Base-by-base conservation (phyloP, 2,329 filamentous ascomycete genomes). In the Venturia effusa region DNA sequence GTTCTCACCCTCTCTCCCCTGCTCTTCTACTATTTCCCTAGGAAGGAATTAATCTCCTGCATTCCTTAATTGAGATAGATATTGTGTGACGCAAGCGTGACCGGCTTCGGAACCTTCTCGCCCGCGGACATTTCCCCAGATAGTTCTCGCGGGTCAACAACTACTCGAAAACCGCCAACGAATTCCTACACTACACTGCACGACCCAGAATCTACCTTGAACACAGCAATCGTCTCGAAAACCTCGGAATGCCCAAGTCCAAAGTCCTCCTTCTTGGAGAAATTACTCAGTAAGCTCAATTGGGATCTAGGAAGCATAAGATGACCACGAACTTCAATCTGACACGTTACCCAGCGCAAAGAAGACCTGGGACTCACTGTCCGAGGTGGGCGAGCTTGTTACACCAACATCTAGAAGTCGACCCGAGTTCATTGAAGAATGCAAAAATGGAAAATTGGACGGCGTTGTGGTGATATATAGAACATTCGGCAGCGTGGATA, bases 351-450 rank as follows among this genome's bases (percentile, higher is more conserved):
- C 39, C 71, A 89, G 87, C 71, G 89, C 89, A 48, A 79, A 86
- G 66, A 77, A 83, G 48, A 78, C 83, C 65, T 92, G 87, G 86
- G 72, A 81, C n/a, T 74, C 80, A 5, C 79, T 94, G 64, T 75
- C 78, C 61, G 73, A 80, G 27, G 74, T 89, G 24, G 88, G 87
- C 51, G 84, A 90, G n/a, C 74, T 92, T 54, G 69, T 92, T 48
- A 75, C 76, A 17, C 84, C 89, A 8, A 77, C 78, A 66, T 79
- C 89, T 11, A 84, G 77, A 24, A 84, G 80, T 72, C 84, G 89
- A 63, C 72, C 75, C 24, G 85, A 85, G 22, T 93, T 95, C 74
- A 76, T 93, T 62, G 72, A 83, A 59, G 88, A 93, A 76, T 87
- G 84, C 72, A 76, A 77, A 60, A 80, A 82, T 24, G 88, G 88